A percentile compares a stretch with the other conserved stretches of the same genome.
These are phyloP conservation scores for Fusarium ramigenum DNA, from an alignment of 2,329 filamentous ascomycete genomes.

Conservation along the genomic window DNA sequence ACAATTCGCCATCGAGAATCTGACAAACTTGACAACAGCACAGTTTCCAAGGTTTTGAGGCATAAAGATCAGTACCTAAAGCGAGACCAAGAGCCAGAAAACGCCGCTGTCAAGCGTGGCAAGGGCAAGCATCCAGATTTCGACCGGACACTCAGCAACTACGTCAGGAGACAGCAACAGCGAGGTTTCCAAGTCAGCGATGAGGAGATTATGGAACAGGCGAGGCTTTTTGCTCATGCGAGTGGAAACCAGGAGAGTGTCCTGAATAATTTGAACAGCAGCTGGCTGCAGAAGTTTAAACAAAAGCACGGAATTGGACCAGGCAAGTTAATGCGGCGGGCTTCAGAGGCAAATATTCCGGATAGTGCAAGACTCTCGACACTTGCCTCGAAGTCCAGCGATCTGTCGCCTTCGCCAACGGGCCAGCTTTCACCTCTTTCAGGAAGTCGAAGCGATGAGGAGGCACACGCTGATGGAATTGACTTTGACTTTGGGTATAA, in stretches of 20 bases:
- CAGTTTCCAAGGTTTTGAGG: conserved; percentile 96
- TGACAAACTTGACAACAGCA: conserved; percentile 64
- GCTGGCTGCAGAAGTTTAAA: conserved; percentile 96
- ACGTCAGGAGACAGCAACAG: conserved; percentile 83
- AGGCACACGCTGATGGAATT: conserved; percentile 59
- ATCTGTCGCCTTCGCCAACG: conserved; percentile 75
- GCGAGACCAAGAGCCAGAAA: conserved; percentile 75
- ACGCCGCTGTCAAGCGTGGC: conserved; percentile 76
- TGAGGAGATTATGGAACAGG: conserved; percentile 85
- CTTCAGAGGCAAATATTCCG: conserved; percentile 75
- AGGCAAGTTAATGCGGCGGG: conserved; percentile 62
- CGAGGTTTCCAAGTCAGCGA: conserved; percentile 79
- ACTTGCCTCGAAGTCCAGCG: conserved; percentile 43
- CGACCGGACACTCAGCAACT: conserved; percentile 88
- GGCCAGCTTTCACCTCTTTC: conserved; percentile 75
- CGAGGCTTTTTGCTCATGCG: conserved; percentile 80
- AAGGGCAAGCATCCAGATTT: conserved; percentile 92
- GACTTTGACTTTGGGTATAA: conserved; percentile 49
- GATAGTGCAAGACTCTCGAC: conserved; percentile 69
- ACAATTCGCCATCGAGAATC: conserved; percentile 38
- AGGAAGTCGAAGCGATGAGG: conserved; percentile 75
- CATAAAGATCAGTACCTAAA: conserved; percentile 95
- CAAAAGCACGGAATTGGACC: conserved; percentile 75
- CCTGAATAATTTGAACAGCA: conserved; percentile 74
- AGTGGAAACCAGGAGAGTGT: conserved; percentile 75